Evolutionary conservation across 371 early-diverging fungal species (phyloP), one percentile per base, ranked within the genome.

Genomic region (Batrachochytrium dendrobatidis): DNA sequence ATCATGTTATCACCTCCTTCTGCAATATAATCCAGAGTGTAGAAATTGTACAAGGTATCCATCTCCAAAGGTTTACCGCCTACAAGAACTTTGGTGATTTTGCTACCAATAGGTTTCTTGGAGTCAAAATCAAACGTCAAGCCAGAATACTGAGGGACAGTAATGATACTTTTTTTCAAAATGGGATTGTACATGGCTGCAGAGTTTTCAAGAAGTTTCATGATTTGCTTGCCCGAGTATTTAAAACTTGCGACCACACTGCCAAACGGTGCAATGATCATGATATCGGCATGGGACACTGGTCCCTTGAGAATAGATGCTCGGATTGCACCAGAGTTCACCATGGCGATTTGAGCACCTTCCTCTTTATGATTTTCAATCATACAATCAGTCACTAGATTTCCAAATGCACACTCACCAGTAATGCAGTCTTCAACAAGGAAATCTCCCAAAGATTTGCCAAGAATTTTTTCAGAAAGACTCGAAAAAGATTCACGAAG

Each of bases 301-400:
- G 67, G 59, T 32, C 85, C 86, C 8, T 30, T 43, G 15, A 69
- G 64, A 6, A 86, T 26, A 0, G 69, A 70, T 10, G 75, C 70
- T 17, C 86, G 80, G 49, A 87, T 69, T 26, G 79, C 72, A n/a
- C 85, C 87, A 22, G 77, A 62, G 68, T 84, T 81, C 51, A 75
- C 68, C 24, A 83, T 64, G 28, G 79, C 80, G 2, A 65, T 68
- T 29, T 61, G 52, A 25, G 48, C 58, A 18, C 51, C 55, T 1
- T 18, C 2, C 59, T 7, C 62, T 53, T 43, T 1, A 18, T 51
- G 44, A 44, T 17, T 32, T 0, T 58, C 56, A 24, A 80, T 57
- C 76, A 83, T 81, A 18, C 79, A 66, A 63, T 85, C 84, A 1
- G 83, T 59, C 1, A 80, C 64, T 44, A 84, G 34, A 59, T 80